Base-by-base conservation (phyloP, 2,329 filamentous ascomycete genomes). In the Aureobasidium sp. region DNA sequence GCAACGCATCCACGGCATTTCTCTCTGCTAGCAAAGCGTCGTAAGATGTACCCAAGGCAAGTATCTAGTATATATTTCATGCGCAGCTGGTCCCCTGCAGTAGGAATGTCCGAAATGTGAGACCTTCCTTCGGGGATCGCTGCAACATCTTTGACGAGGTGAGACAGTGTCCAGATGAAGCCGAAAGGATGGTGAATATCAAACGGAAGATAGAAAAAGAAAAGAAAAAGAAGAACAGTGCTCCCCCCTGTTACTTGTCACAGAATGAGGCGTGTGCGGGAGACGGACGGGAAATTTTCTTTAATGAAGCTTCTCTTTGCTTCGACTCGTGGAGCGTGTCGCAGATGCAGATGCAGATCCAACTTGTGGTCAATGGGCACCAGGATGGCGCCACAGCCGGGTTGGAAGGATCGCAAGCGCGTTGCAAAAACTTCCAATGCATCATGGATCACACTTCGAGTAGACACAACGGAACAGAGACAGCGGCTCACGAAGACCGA, bases 331-430 rank as follows among this genome's bases (percentile, higher is more conserved):
- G 33, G 35, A 40, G 55, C 25, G 55, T 58, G 40, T 62, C 43
- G 25, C 43, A 46, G 43, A 46, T 23, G 33, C 53, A 47, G 46
- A 43, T 8, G 35, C 49, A 49, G 54, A 46, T 60, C 49, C 49
- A 23, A 35, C 37, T 61, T 29, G 45, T 58, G 37, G 23, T 49
- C 31, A 49, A 58, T 45, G 42, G 19, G 38, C 38, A 35, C 11
- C 29, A 57, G 53, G 42, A 49, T 58, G 55, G 55, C 55, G 55
- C 55, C 55, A 58, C 43, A 38, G 33, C 55, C 55, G 55, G 43
- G 33, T 25, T 4, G 23, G 31, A 29, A 49, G 33, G 42, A 43
- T 43, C 23, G 55, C 55, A 58, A 47, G 43, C 51, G 51, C 38
- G n/a, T 43, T 17, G 51, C n/a, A 23, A 43, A 27, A 17, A 38